A percentile compares a stretch with the other conserved stretches of the same genome.
Conservation (phyloP, 805 yeast species). For the Komagataella pastoris region DNA sequence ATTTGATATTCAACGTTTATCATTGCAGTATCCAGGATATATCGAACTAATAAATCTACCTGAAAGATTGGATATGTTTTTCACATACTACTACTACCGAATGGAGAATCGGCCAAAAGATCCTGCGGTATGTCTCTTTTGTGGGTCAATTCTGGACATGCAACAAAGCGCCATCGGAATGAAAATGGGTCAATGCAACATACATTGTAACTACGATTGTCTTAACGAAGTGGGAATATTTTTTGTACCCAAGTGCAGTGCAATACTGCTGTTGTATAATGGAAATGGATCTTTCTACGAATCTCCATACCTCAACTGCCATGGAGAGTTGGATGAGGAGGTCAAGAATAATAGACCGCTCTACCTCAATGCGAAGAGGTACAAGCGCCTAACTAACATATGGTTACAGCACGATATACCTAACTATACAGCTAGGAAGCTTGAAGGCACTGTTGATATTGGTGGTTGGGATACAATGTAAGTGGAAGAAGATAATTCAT, state of each 20-base stretch:
- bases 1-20: neutral
- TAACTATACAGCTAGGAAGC: conserved; percentile 61
- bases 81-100: conserved; percentile 41
- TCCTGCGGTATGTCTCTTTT: conserved; percentile 79
- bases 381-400: conserved; percentile 49
- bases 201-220: conserved; percentile 54
- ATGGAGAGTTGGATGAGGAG: conserved; percentile 77
- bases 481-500: neutral
- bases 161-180: conserved; percentile 48
- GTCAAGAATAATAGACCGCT: conserved; percentile 62
- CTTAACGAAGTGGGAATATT: conserved; percentile 58
- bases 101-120: conserved; percentile 38
- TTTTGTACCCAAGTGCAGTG: conserved; percentile 55
- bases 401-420: conserved; percentile 77
- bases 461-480: conserved; percentile 94
- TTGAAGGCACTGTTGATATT: conserved; percentile 68
- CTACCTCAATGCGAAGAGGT: conserved; percentile 44
- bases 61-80: conserved; percentile 48
- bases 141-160: conserved; percentile 57
- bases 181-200: conserved; percentile 64
- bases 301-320: conserved; percentile 76
- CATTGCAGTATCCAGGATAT: conserved; percentile 51
- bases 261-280: conserved; percentile 48
- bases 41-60: conserved; percentile 57
- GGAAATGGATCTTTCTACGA: conserved; percentile 75